Evolutionary conservation across 2,329 filamentous ascomycete species (phyloP), one percentile per base, ranked within the genome.

Genomic region (Balansia obtecta): DNA sequence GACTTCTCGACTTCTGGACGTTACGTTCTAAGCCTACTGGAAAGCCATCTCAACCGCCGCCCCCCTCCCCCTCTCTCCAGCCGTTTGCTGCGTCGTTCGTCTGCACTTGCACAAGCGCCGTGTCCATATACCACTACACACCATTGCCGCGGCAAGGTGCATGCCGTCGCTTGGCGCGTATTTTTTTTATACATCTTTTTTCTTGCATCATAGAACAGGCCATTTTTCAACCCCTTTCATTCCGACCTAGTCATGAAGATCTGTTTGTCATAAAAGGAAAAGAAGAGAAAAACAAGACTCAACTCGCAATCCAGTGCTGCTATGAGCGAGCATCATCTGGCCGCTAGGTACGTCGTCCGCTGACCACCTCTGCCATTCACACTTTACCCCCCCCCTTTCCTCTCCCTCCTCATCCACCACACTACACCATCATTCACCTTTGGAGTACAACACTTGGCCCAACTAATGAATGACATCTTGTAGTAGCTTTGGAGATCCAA

Each of bases 271-370:
- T 55, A 52, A 52, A 46, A 50, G 34, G 34, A 52, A 52, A 27
- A 27, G 27, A 27, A 27, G 8, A 27, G 7, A 27, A 27, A 27
- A 27, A 27, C 5, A 27, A 27, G 8, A 6, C 27, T 22, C 20
- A 22, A 3, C 27, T 52, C 49, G 51, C 53, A 50, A 54, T 52
- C 53, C 57, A 30, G 49, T 47, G 61, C 58, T 79, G 78, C 75
- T 81, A 83, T 83, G 79, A 82, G 71, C 73, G 75, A 74, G 68
- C 74, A 80, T 68, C 73, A 73, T 68, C 68, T 67, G 63, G 67
- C 68, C 68, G 70, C 71, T 64, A 80, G 77, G 79, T 70, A 72
- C 67, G 66, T 48, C 67, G 66, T 48, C 51, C 18, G 22, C 37
- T 27, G 20, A 16, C 44, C 50, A 39, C 47, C 52, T 49, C 53